Evolutionary conservation across 148 eudicot species (phyloP).

Genomic region (Amaranthus palmeri): DNA sequence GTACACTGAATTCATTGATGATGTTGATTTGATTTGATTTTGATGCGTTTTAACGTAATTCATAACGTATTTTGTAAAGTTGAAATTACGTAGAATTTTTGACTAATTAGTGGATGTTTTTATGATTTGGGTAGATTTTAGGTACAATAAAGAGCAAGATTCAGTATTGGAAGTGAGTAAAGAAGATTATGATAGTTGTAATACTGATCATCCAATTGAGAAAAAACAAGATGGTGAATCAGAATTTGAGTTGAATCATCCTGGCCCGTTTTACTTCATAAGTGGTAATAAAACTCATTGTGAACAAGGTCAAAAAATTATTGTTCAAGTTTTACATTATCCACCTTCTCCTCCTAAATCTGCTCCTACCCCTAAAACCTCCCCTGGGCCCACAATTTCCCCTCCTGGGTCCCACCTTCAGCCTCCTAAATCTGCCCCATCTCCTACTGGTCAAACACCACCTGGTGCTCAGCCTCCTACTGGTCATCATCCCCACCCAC

Average conservation of each 20-base stretch:
- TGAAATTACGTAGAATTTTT: too few species aligned
- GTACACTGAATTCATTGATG: not conserved
- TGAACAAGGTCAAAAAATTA: slow-evolving; percentile 46
- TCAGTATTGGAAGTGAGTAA: slow-evolving; percentile 60
- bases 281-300: slow-evolving; percentile 48
- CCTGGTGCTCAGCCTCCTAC: not conserved
- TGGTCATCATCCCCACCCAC: not conserved
- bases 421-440: not conserved
- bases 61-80: too few species aligned
- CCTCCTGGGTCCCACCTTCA: slow-evolving; percentile 4
- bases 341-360: slow-evolving; percentile 1
- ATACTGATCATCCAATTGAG: slow-evolving; percentile 31
- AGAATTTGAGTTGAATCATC: slow-evolving; percentile 29
- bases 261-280: slow-evolving; percentile 71
- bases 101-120: too few species aligned
- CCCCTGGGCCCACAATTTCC: slow-evolving; percentile 1
- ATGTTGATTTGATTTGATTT: too few species aligned
- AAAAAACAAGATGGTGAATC: slow-evolving; percentile 43
- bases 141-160: slow-evolving; percentile 40
- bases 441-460: not conserved
- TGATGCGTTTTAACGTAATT: too few species aligned
- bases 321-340: slow-evolving; percentile 37
- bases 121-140: slow-evolving; percentile 38
- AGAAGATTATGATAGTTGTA: slow-evolving; percentile 46
- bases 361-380: slow-evolving; percentile 18